Percentiles rank a stretch among this genome's conserved stretches.
Evolutionary conservation across 768 basidiomycete species (phyloP).

Genomic region (Leccinum rimulosum): DNA sequence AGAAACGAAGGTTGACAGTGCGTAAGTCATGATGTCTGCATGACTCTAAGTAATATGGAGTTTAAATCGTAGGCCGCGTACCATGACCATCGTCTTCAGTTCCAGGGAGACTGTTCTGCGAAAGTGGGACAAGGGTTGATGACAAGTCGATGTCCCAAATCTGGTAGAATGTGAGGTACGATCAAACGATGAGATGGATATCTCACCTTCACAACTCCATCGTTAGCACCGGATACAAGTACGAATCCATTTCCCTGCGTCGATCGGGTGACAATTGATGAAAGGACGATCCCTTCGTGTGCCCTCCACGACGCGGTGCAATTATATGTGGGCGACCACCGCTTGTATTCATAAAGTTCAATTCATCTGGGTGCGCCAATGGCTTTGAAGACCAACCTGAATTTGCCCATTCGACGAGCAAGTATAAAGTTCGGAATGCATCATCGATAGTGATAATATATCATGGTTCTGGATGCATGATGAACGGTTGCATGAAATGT

Average conservation of each 20-base stretch:
- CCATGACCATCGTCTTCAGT: slow-evolving; percentile 24
- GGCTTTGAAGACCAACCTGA: slow-evolving; percentile 44
- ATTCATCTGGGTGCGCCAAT: neutral
- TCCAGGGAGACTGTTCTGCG: slow-evolving; percentile 3
- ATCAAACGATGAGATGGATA: neutral
- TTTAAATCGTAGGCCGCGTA: neutral
- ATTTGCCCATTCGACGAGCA: slow-evolving; percentile 67
- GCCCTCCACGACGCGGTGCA: slow-evolving; percentile 81
- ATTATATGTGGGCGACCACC: slow-evolving; percentile 84
- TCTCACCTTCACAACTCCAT: slow-evolving; percentile 76
- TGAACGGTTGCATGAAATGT: neutral
- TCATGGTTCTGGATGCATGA: slow-evolving; percentile 57
- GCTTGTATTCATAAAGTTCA: slow-evolving; percentile 36
- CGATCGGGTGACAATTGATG: slow-evolving; percentile 59
- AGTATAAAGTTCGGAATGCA: slow-evolving; percentile 64
- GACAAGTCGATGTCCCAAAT: slow-evolving; percentile 52
- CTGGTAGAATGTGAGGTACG: slow-evolving; percentile 28
- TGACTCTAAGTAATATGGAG: slow-evolving; percentile 2
- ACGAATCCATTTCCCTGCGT: slow-evolving; percentile 21
- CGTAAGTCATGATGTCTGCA: slow-evolving; percentile 71
- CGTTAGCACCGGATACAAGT: slow-evolving; percentile 81
- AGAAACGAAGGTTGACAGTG: slow-evolving; percentile 81
- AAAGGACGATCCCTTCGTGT: slow-evolving; percentile 80
- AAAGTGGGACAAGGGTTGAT: neutral
- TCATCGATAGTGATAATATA: slow-evolving; percentile 74